Conservation (phyloP, 129 eudicot genomes). For the Arctium minus region DNA sequence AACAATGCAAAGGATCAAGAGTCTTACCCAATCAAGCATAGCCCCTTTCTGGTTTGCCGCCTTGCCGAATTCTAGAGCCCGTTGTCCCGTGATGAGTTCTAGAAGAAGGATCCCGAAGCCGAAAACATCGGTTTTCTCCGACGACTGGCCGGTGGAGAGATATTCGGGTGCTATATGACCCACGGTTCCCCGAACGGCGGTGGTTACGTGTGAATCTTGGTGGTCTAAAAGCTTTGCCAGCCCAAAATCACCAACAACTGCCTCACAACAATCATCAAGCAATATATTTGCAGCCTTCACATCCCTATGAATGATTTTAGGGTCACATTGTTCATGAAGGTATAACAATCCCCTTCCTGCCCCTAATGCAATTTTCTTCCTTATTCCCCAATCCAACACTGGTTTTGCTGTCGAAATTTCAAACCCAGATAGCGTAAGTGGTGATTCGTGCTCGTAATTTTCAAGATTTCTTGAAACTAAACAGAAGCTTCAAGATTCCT, state of each 20-base stretch:
- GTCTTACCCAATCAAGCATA: conserved; percentile 84
- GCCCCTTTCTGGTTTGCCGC: conserved; percentile 84
- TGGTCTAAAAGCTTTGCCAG: conserved; percentile 86
- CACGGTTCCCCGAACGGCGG: conserved; percentile 89
- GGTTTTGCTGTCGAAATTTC: conserved; percentile 65
- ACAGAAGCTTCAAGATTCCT: neutral
- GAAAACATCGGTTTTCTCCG: conserved; percentile 86
- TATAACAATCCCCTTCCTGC: conserved; percentile 82
- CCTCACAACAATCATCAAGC: conserved; percentile 77
- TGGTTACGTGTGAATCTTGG: conserved; percentile 83
- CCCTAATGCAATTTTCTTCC: conserved; percentile 78
- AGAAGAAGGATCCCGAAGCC: conserved; percentile 88
- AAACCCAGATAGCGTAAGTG: neutral
- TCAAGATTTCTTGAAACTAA: conserved; percentile 12
- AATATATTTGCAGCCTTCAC: conserved; percentile 89
- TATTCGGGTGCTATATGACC: conserved; percentile 93
- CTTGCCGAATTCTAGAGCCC: conserved; percentile 82
- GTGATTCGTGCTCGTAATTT: neutral
- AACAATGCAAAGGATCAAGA: conserved; percentile 2
- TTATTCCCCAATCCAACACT: conserved; percentile 66
- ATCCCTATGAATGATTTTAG: conserved; percentile 87
- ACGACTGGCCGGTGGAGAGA: conserved; percentile 90
- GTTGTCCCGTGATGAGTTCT: conserved; percentile 75
- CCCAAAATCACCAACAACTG: conserved; percentile 95
- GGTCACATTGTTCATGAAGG: conserved; percentile 95